Evolutionary conservation across 2,329 filamentous ascomycete species (phyloP).

Genomic region (Aspergillus sojae): DNA sequence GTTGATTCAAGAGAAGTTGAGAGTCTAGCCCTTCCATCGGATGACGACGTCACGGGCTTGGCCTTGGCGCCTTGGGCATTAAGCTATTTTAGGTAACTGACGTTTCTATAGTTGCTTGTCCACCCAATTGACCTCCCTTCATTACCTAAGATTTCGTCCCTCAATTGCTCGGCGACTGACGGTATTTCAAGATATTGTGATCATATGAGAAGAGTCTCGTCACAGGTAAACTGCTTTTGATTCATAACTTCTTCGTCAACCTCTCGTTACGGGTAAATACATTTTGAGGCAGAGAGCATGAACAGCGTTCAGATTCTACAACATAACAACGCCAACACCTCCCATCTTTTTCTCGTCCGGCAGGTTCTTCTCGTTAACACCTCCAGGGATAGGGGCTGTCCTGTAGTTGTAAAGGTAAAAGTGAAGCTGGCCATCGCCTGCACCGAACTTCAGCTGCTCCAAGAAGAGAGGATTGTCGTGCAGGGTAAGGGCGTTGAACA

Average conservation of each 20-base stretch:
- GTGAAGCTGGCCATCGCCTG: slow-evolving; percentile 90
- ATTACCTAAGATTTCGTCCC: background rate
- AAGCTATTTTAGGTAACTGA: background rate
- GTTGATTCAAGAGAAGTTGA: slow-evolving; percentile 5
- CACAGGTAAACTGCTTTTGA: background rate
- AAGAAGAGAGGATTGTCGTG: slow-evolving; percentile 95
- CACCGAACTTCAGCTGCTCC: slow-evolving; percentile 89
- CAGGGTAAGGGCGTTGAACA: slow-evolving; percentile 92
- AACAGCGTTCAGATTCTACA: slow-evolving; percentile 47
- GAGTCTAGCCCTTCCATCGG: background rate
- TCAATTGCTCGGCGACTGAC: background rate
- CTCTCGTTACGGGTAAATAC: slow-evolving; percentile 4
- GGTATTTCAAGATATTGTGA: background rate
- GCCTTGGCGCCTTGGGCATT: slow-evolving; percentile 23
- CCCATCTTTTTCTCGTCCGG: slow-evolving; percentile 78
- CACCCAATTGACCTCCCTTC: background rate
- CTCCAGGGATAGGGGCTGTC: slow-evolving; percentile 79
- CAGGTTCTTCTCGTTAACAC: slow-evolving; percentile 76
- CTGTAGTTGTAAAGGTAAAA: slow-evolving; percentile 99
- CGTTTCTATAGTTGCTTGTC: background rate
- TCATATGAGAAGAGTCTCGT: background rate
- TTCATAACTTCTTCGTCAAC: slow-evolving; percentile 3
- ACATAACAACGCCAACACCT: slow-evolving; percentile 87
- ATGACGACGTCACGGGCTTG: slow-evolving; percentile 19
- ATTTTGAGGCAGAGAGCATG: background rate